Evolutionary conservation across 805 yeast species (phyloP).

Genomic region (Nakazawaea populi): DNA sequence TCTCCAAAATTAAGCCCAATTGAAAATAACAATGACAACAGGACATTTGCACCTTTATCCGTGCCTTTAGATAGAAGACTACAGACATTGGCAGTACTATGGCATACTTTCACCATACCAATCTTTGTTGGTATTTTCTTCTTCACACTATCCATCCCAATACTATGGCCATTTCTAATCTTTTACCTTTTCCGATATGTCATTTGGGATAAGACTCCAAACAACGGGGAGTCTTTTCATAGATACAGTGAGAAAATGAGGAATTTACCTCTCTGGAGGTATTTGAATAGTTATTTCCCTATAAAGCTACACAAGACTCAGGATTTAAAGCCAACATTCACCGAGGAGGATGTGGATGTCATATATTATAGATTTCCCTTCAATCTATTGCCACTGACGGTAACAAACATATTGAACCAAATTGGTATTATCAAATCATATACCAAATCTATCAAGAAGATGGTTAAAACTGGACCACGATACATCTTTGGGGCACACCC

Average conservation of each 20-base stretch:
- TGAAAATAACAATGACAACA: slow-evolving; percentile 4
- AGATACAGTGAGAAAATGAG: slow-evolving; percentile 56
- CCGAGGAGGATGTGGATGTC: slow-evolving; percentile 20
- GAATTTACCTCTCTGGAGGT: slow-evolving; percentile 54
- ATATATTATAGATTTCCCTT: slow-evolving; percentile 13
- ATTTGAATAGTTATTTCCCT: slow-evolving; percentile 79
- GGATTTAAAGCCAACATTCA: slow-evolving; percentile 70
- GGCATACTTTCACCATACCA: slow-evolving; percentile 73
- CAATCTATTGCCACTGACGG: slow-evolving; percentile 2
- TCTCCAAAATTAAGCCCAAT: slow-evolving; percentile 2
- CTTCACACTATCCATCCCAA: slow-evolving; percentile 49
- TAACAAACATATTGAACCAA: slow-evolving; percentile 2
- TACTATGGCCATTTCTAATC: slow-evolving; percentile 61
- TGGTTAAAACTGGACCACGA: slow-evolving; percentile 52
- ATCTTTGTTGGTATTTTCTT: slow-evolving; percentile 49
- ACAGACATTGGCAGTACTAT: slow-evolving; percentile 62
- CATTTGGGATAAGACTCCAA: slow-evolving; percentile 57
- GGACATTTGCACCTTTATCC: slow-evolving; percentile 48
- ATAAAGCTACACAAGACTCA: slow-evolving; percentile 60
- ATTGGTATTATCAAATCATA: slow-evolving; percentile 1
- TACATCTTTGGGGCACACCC: slow-evolving; percentile 95
- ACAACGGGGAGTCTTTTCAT: slow-evolving; percentile 62
- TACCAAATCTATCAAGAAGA: slow-evolving; percentile 13
- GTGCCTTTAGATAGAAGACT: slow-evolving; percentile 53
- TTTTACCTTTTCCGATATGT: slow-evolving; percentile 60